Percentiles rank a stretch among this genome's conserved stretches.
phyloP scores from a whole-genome alignment of 1,284 basidiomycete species.

The Albatrellus sp. region DNA sequence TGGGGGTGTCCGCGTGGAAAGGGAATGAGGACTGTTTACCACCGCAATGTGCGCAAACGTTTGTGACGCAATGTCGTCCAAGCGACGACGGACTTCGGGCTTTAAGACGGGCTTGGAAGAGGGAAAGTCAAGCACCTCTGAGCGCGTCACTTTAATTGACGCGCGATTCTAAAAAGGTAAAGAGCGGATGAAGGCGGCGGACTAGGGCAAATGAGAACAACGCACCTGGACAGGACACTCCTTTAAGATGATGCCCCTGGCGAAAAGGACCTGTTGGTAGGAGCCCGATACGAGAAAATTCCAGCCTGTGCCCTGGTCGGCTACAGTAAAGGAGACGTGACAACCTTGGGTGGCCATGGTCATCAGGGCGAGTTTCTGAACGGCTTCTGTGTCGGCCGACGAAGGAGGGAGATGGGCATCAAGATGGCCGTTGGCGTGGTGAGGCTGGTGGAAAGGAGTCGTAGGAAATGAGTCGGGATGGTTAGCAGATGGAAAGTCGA shows the following conservation, averaged over 20 bases:
- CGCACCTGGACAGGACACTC: constrained; percentile 78
- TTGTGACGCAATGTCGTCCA: constrained; percentile 87
- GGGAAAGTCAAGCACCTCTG: constrained; percentile 84
- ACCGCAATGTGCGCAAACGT: constrained; percentile 86
- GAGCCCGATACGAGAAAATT: constrained; percentile 88
- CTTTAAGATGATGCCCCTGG: constrained; percentile 80
- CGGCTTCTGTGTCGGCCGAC: constrained; percentile 51
- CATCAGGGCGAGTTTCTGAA: constrained; percentile 73
- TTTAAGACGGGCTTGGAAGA: constrained; percentile 78
- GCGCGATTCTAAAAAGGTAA: constrained; percentile 51
- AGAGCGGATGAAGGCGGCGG: not conserved
- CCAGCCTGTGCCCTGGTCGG: constrained; percentile 63
- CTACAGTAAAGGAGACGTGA: constrained; percentile 68
- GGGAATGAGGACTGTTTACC: constrained; percentile 64
- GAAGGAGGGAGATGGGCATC: constrained; percentile 21
- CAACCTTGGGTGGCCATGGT: constrained; percentile 74
- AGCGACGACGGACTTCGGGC: constrained; percentile 72
- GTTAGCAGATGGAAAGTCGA: constrained; percentile 41
- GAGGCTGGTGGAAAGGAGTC: constrained; percentile 25
- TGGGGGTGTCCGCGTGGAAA: constrained; percentile 61
- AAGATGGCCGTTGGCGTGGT: constrained; percentile 20
- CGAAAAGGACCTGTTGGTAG: constrained; percentile 88
- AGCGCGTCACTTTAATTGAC: constrained; percentile 81
- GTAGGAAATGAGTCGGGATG: constrained; percentile 30
- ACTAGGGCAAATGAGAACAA: not conserved